A percentile compares a stretch with the other conserved stretches of the same genome.
Evolutionary conservation across 2,329 filamentous ascomycete species (phyloP).

Genomic region (Alternaria sp.): DNA sequence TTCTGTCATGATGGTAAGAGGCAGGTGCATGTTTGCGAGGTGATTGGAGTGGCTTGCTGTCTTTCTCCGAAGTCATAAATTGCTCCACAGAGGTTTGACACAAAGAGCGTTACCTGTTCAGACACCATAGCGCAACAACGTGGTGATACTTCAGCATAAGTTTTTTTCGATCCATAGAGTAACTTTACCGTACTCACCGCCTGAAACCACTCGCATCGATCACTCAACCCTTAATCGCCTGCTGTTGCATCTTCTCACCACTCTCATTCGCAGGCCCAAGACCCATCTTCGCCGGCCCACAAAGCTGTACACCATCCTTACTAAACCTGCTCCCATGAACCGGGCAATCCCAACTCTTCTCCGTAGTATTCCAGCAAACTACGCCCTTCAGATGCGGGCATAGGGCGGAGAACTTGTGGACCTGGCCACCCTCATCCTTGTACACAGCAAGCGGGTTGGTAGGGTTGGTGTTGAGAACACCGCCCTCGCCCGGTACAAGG

Average conservation of each 20-base stretch:
- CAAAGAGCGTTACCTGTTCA: neutral
- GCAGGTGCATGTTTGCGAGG: neutral
- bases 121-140: neutral
- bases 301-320: constrained; percentile 51
- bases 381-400: constrained; percentile 65
- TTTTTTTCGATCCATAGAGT: neutral
- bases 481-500: constrained; percentile 57
- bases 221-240: constrained; percentile 8
- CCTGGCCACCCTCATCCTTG: constrained; percentile 61
- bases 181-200: neutral
- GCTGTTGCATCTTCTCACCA: constrained; percentile 30
- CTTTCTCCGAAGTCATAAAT: neutral
- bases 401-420: constrained; percentile 60
- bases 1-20: neutral
- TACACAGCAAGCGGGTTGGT: constrained; percentile 62
- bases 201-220: neutral
- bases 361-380: constrained; percentile 60
- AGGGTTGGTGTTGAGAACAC: constrained; percentile 58
- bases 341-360: constrained; percentile 57
- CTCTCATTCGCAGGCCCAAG: constrained; percentile 42
- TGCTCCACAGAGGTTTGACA: neutral
- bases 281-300: constrained; percentile 50
- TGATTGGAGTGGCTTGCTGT: neutral
- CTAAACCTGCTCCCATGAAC: constrained; percentile 54
- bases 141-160: neutral